Conservation (phyloP, 371 early-diverging fungal genomes). For the Rhizopus stolonifer region DNA sequence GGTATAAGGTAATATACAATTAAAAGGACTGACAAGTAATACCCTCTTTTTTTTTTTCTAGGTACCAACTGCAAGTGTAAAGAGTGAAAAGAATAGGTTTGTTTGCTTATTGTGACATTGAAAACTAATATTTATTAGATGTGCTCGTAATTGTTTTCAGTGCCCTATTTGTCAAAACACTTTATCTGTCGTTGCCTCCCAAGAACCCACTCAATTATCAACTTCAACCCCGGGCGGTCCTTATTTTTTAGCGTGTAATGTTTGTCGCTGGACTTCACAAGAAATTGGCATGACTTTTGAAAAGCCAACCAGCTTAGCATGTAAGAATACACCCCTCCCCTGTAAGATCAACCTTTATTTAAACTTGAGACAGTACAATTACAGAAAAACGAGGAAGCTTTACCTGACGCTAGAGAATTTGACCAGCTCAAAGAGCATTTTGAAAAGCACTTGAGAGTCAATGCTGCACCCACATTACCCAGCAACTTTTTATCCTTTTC, state of each 20-base stretch:
- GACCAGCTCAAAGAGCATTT: conserved; percentile 80
- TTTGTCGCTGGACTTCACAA: conserved; percentile 92
- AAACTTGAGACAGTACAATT: conserved; percentile 59
- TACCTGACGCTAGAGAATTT: conserved; percentile 79
- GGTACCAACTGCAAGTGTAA: conserved; percentile 91
- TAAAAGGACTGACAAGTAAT: background rate
- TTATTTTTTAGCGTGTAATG: conserved; percentile 75
- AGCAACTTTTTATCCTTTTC: conserved; percentile 45
- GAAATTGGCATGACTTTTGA: conserved; percentile 89
- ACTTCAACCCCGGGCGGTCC: conserved; percentile 37
- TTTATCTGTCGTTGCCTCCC: conserved; percentile 75
- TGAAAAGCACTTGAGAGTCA: conserved; percentile 63
- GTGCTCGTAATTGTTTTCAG: conserved; percentile 92
- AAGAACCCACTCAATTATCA: conserved; percentile 40
- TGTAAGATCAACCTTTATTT: background rate
- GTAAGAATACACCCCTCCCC: conserved; percentile 39
- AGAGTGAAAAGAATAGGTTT: conserved; percentile 87
- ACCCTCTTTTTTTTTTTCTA: conserved; percentile 9
- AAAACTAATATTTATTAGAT: conserved; percentile 47
- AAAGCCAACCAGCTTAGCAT: conserved; percentile 87
- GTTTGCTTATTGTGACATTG: background rate
- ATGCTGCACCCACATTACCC: conserved; percentile 38
- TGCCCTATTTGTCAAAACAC: conserved; percentile 90
- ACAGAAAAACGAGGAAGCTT: conserved; percentile 72
- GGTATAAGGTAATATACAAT: conserved; percentile 26